A percentile compares a stretch with the other conserved stretches of the same genome.
These are phyloP conservation scores for Theobroma grandiflorum DNA, from an alignment of 441 rosid genomes.

Conservation along the genomic window DNA sequence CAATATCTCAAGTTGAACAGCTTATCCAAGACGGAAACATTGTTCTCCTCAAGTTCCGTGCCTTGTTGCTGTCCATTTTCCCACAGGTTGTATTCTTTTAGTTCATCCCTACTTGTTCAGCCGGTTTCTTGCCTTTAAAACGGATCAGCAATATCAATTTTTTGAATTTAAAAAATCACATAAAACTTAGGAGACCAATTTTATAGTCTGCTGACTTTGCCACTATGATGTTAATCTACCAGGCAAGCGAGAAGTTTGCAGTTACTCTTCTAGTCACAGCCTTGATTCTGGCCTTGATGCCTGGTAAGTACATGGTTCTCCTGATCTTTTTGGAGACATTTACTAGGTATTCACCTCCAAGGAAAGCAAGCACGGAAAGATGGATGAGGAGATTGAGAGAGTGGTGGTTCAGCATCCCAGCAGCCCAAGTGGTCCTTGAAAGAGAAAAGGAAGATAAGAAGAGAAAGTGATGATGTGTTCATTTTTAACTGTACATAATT, in stretches of 20 bases:
- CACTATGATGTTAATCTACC: slow-evolving; percentile 24
- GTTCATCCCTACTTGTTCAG: background rate
- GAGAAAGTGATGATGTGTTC: slow-evolving; percentile 48
- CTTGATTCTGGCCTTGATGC: slow-evolving; percentile 52
- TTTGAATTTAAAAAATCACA: background rate
- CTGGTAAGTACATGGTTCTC: slow-evolving; percentile 54
- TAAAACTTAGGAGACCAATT: background rate
- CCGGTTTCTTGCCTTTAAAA: background rate
- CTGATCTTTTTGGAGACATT: slow-evolving; percentile 67
- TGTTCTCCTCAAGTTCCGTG: slow-evolving; percentile 82
- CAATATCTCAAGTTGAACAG: slow-evolving; percentile 78
- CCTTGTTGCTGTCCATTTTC: slow-evolving; percentile 66
- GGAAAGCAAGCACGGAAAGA: slow-evolving; percentile 75
- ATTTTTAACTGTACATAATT: slow-evolving; percentile 19
- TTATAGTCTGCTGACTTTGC: slow-evolving; percentile 1
- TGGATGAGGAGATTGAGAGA: slow-evolving; percentile 77
- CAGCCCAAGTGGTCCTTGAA: slow-evolving; percentile 80
- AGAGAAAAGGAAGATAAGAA: slow-evolving; percentile 72
- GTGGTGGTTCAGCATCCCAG: slow-evolving; percentile 98
- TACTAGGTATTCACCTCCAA: slow-evolving; percentile 77
- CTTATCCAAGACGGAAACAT: slow-evolving; percentile 81
- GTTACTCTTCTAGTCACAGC: slow-evolving; percentile 49
- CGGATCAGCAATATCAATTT: background rate
- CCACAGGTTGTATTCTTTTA: slow-evolving; percentile 65
- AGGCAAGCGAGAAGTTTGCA: slow-evolving; percentile 87